Conservation (phyloP, 805 yeast genomes). For the Saturnispora gosingensis region DNA sequence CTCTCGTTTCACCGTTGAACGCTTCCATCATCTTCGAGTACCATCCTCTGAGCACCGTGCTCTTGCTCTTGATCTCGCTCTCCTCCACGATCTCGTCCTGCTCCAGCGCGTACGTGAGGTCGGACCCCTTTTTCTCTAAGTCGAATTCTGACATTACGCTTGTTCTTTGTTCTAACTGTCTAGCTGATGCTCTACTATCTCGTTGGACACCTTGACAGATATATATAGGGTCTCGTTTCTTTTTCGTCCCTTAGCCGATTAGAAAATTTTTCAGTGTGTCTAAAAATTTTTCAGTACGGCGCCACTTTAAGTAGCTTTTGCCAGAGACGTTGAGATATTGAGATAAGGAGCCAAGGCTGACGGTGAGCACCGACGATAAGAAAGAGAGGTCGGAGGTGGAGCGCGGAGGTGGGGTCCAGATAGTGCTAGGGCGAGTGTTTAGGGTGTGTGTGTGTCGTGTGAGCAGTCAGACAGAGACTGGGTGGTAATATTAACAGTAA, state of each 20-base stretch:
- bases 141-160: slow-evolving; percentile 9
- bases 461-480: no score
- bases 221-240: neutral
- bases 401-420: neutral
- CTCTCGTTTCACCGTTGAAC: slow-evolving; percentile 51
- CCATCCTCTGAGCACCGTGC: slow-evolving; percentile 4
- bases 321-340: neutral
- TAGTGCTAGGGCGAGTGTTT: no score
- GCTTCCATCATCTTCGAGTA: slow-evolving; percentile 21
- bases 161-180: no score
- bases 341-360: neutral
- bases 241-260: neutral
- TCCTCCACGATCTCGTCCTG: slow-evolving; percentile 17
- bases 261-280: neutral
- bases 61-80: slow-evolving; percentile 14
- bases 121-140: slow-evolving; percentile 21
- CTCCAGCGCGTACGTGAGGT: slow-evolving; percentile 11
- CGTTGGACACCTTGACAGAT: neutral
- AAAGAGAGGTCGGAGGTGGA: neutral
- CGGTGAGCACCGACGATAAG: neutral
- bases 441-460: no score
- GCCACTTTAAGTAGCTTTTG: neutral
- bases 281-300: neutral
- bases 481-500: neutral
- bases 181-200: slow-evolving; percentile 21